These are phyloP conservation scores for Cladosporium sp. DNA, from an alignment of 2,329 filamentous ascomycete genomes.

Conservation along the genomic window DNA sequence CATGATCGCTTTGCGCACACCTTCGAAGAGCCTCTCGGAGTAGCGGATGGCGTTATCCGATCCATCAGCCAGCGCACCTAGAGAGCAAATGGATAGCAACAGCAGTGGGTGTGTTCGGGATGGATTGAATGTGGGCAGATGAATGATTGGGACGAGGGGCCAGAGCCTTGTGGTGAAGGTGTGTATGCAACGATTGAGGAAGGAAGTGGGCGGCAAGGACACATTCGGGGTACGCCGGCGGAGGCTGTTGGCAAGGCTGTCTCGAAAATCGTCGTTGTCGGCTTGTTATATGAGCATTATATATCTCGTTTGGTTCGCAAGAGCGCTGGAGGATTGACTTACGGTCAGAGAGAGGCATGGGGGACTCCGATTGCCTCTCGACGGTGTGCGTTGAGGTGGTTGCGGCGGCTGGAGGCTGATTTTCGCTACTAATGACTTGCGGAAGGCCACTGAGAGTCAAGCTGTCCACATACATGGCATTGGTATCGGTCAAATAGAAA, in stretches of 20 bases:
- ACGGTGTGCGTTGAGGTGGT: neutral
- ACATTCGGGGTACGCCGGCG: conserved; percentile 13
- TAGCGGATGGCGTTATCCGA: conserved; percentile 8
- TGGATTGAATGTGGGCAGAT: conserved; percentile 18
- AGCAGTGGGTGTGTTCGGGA: conserved; percentile 19
- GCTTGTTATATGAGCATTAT: neutral
- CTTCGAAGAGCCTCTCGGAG: conserved; percentile 18
- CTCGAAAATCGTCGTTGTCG: conserved; percentile 3
- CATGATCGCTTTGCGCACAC: conserved; percentile 18
- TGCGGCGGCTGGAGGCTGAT: neutral
- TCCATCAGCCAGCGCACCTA: conserved; percentile 18
- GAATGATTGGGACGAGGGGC: conserved; percentile 15
- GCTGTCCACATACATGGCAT: neutral
- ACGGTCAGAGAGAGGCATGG: neutral
- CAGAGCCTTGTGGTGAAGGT: conserved; percentile 19
- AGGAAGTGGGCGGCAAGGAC: conserved; percentile 7
- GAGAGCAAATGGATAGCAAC: conserved; percentile 18
- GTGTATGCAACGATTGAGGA: conserved; percentile 20
- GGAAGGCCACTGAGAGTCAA: neutral
- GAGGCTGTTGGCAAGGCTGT: conserved; percentile 15
- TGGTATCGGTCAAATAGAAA: conserved; percentile 8
- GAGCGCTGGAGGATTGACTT: neutral
- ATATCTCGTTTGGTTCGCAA: too few relatives aligned
- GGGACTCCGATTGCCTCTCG: neutral
- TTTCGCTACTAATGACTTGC: neutral